Evolutionary conservation across 1,284 basidiomycete species (phyloP).

Genomic region (Ceratobasidium sp.): DNA sequence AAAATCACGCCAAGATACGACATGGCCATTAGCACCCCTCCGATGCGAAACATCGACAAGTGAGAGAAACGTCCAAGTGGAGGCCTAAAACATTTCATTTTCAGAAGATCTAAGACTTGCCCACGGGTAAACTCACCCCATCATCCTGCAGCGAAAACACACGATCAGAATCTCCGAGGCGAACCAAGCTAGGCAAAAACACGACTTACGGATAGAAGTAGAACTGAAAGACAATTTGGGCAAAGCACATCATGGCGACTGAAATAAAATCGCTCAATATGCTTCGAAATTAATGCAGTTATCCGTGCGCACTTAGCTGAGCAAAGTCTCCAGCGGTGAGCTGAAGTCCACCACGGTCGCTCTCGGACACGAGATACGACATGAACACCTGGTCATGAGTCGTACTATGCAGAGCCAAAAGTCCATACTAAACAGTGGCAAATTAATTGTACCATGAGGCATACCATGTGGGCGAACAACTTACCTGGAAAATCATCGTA

Average conservation of each 20-base stretch:
- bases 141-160: slow-evolving; percentile 58
- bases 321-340: slow-evolving; percentile 82
- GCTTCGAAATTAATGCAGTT: background rate
- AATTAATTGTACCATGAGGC: background rate
- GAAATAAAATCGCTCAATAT: slow-evolving; percentile 45
- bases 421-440: slow-evolving; percentile 9
- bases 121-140: slow-evolving; percentile 59
- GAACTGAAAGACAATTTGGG: slow-evolving; percentile 50
- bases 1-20: slow-evolving; percentile 16
- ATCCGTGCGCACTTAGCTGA: slow-evolving; percentile 68
- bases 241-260: slow-evolving; percentile 45
- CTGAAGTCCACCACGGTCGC: slow-evolving; percentile 77
- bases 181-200: slow-evolving; percentile 44
- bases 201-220: slow-evolving; percentile 79
- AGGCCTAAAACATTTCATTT: slow-evolving; percentile 54
- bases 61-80: slow-evolving; percentile 85
- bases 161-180: slow-evolving; percentile 49
- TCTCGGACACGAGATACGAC: slow-evolving; percentile 70
- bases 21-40: slow-evolving; percentile 1
- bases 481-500: slow-evolving; percentile 77
- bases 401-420: slow-evolving; percentile 55
- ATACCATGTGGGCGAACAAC: background rate
- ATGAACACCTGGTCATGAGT: slow-evolving; percentile 87
- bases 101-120: background rate
- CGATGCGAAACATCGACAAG: slow-evolving; percentile 83